Evolutionary conservation across 1,284 basidiomycete genomes (phyloP).

Genomic region (Erythrobasidium hasegawianum): DNA sequence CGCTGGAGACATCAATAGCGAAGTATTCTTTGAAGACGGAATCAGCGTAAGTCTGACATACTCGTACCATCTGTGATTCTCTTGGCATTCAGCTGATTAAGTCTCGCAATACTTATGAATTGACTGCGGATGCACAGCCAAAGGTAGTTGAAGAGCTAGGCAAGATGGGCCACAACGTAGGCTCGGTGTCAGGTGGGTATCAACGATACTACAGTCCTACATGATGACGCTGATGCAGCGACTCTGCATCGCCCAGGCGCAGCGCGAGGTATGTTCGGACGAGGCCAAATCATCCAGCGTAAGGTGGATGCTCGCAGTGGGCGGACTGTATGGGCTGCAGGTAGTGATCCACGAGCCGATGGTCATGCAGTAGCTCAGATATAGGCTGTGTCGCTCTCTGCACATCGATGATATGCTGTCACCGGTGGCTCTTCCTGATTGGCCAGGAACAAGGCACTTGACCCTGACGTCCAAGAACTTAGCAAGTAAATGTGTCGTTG

Average conservation of each 20-base stretch:
- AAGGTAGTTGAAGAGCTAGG: constrained; percentile 45
- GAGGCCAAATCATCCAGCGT: constrained; percentile 84
- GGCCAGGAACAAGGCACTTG: too few species aligned
- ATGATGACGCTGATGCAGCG: too few species aligned
- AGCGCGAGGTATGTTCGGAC: constrained; percentile 69
- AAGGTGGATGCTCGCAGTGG: constrained; percentile 61
- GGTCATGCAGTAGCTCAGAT: constrained; percentile 45
- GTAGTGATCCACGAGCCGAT: constrained; percentile 75
- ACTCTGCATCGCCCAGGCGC: constrained; percentile 53
- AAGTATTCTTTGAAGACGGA: constrained; percentile 83
- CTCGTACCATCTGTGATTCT: too few species aligned
- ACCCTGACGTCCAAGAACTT: too few species aligned
- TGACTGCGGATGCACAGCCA: neutral
- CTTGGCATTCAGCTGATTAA: too few species aligned
- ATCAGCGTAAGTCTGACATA: constrained; percentile 58
- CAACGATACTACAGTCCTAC: too few species aligned
- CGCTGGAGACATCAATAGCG: constrained; percentile 68
- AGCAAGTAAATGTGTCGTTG: too few species aligned
- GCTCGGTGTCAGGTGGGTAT: constrained; percentile 50
- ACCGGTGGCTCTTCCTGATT: too few species aligned
- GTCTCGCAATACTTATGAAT: too few species aligned
- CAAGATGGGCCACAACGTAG: constrained; percentile 84
- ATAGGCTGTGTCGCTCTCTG: too few species aligned
- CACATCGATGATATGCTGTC: too few species aligned
- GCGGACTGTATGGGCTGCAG: constrained; percentile 75